Evolutionary conservation across 2,329 filamentous ascomycete genomes (phyloP), one percentile per base, ranked within the genome.

Genomic region (Mycogone perniciosa): DNA sequence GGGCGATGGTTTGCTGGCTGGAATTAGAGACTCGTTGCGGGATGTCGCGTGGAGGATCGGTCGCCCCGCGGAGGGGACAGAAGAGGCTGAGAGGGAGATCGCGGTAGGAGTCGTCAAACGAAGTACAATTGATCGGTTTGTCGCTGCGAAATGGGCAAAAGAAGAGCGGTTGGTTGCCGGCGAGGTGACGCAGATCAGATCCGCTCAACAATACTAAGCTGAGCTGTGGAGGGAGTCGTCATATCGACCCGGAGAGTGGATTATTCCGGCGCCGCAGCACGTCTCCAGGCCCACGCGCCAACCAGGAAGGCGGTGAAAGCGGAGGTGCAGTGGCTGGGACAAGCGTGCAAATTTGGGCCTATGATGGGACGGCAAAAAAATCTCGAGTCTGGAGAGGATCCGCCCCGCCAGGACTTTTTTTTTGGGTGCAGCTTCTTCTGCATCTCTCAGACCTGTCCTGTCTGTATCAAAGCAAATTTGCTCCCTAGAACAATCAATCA

Each of bases 301-400:
- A 50, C 47, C 39, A 27, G 54, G 55, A 52, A 61, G 54, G 60
- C 60, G 60, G 60, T 62, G 54, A 57, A 46, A 29, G 45, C 35
- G 31, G 38, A n/a, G 10, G 33, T 29, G 38, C 13, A 8, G 38
- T 6, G 38, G 38, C 38, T 41, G 4, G 38, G 39, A 8, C 5
- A 8, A 10, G 37, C 26, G 26, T 26, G 7, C 10, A 7, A 41
- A n/a, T 41, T 41, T 41, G 11, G 13, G 13, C 54, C 54, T 52
- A 52, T 56, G 48, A 52, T 39, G 48, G 48, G 33, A 41, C 40
- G 40, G 52, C 52, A 56, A 55, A 60, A 60, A 60, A 61, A 60
- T 54, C 47, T 51, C 47, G 46, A 48, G 43, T 30, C 46, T 53
- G 44, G 48, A 55, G 52, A 51, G 38, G 46, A 55, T 51, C 46